Evolutionary conservation across 2,329 filamentous ascomycete species (phyloP).

Genomic region (Fusarium sp.): DNA sequence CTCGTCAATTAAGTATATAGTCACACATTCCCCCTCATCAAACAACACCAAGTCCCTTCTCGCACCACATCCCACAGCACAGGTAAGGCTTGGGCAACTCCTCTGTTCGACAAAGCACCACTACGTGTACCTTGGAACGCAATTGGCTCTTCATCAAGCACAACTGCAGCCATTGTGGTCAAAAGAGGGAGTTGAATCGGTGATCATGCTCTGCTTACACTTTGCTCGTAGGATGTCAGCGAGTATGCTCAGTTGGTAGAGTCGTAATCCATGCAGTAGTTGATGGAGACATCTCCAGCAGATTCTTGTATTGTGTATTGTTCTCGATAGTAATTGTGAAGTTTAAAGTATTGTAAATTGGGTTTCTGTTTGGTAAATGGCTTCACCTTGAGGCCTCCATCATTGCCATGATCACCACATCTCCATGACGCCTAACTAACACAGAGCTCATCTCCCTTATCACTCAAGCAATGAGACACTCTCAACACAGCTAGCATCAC

Average conservation of each 20-base stretch:
- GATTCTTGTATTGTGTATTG: fast-evolving
- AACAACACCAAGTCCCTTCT: background rate
- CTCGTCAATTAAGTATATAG: background rate
- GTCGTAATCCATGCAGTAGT: too few relatives aligned
- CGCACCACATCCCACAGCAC: background rate
- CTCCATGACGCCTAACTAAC: background rate
- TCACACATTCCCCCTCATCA: background rate
- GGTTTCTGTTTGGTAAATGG: background rate
- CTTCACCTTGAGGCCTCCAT: background rate
- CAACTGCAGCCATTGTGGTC: background rate
- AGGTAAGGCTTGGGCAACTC: slow-evolving; percentile 18
- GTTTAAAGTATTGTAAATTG: background rate
- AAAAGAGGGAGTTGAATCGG: background rate
- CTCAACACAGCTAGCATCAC: background rate
- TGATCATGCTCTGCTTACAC: background rate
- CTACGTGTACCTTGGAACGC: background rate
- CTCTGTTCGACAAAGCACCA: slow-evolving; percentile 4
- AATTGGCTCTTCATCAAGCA: background rate
- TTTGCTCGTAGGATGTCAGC: background rate
- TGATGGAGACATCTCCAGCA: background rate
- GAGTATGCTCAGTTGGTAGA: fast-evolving
- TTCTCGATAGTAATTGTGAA: background rate
- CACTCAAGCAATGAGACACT: too few relatives aligned
- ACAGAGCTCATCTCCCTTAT: background rate
- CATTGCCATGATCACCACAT: background rate